Conservation (phyloP, 306 rosid species). For the Calophaca sinica region DNA sequence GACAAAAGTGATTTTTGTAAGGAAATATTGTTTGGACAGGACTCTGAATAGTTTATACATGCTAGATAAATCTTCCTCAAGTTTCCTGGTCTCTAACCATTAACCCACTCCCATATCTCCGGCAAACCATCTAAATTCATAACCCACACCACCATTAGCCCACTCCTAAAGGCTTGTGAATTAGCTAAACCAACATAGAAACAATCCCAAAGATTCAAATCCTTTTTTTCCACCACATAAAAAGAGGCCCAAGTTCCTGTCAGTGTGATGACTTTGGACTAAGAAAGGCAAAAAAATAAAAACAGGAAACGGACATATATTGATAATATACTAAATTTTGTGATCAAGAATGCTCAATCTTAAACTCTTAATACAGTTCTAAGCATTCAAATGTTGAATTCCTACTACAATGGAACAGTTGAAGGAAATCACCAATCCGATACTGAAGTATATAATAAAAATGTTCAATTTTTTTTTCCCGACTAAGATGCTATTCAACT, state of each 20-base stretch:
- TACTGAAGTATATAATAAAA: conserved; percentile 12
- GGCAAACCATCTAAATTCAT: conserved; percentile 7
- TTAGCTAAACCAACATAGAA: neutral
- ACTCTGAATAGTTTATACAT: too few species aligned
- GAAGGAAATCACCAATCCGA: conserved; percentile 22
- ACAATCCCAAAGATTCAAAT: neutral
- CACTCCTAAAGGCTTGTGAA: neutral
- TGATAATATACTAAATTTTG: neutral
- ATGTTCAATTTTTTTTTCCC: neutral
- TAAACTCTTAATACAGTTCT: neutral
- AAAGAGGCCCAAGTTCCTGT: conserved; percentile 2
- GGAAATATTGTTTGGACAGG: too few species aligned
- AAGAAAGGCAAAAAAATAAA: neutral
- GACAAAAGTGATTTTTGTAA: too few species aligned
- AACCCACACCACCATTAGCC: neutral
- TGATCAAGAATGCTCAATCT: neutral
- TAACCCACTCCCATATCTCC: neutral
- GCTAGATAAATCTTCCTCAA: too few species aligned
- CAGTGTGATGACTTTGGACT: neutral
- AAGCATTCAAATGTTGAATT: neutral
- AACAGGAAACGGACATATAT: neutral
- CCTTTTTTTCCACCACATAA: neutral
- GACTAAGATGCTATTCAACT: neutral
- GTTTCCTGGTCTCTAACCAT: neutral
- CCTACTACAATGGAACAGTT: conserved; percentile 9